Evolutionary conservation across 2,329 filamentous ascomycete genomes (phyloP).

Genomic region (Plenodomus tracheiphilus): DNA sequence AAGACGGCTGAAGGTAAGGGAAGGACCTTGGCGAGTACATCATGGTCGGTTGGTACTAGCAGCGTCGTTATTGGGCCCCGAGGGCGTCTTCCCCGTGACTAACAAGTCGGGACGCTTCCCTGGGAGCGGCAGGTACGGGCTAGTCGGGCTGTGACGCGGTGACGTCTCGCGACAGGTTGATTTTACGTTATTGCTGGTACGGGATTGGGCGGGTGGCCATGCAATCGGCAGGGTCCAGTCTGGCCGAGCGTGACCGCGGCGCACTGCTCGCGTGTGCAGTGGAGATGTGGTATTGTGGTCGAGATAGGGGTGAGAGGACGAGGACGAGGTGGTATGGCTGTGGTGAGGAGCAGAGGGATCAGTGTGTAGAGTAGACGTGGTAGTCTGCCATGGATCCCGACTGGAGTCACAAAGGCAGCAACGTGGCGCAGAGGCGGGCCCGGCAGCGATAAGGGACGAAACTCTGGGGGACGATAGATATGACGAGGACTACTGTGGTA

Average conservation of each 20-base stretch:
- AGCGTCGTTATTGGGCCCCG: constrained; percentile 12
- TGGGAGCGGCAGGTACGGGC: constrained; percentile 17
- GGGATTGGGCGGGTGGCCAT: constrained; percentile 38
- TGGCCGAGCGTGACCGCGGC: constrained; percentile 24
- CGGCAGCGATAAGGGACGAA: constrained; percentile 9
- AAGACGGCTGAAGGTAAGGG: constrained; percentile 43
- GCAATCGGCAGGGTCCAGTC: constrained; percentile 30
- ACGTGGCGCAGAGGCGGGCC: constrained; percentile 3
- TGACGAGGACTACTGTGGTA: too few species aligned
- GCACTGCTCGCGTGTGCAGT: constrained; percentile 6
- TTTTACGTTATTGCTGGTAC: constrained; percentile 44
- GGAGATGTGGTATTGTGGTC: not conserved
- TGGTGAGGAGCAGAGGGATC: too few species aligned
- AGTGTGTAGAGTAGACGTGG: not conserved
- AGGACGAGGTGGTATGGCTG: constrained; percentile 1
- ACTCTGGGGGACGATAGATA: constrained; percentile 19
- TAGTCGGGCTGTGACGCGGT: constrained; percentile 35
- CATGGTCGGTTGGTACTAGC: constrained; percentile 34
- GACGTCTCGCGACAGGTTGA: constrained; percentile 20
- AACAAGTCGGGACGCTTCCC: constrained; percentile 6
- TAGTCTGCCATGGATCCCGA: not conserved
- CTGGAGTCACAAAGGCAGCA: not conserved
- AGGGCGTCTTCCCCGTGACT: constrained; percentile 33
- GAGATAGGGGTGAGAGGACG: constrained; percentile 1
- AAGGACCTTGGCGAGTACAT: constrained; percentile 52